Conservation (phyloP, 768 basidiomycete genomes). For the Rhodotorula sphaerocarpa region DNA sequence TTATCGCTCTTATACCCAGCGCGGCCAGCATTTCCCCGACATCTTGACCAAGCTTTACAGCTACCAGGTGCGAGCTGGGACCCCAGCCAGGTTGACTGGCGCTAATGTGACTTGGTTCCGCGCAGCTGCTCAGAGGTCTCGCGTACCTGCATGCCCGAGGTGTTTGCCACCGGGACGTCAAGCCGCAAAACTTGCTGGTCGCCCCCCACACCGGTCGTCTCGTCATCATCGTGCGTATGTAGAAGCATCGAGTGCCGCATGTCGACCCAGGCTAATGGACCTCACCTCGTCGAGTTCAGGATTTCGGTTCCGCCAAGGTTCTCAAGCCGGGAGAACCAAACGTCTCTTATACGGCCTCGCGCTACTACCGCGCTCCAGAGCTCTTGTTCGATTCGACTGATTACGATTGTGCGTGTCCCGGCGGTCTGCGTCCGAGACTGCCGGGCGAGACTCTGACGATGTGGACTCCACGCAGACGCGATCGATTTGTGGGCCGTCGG, state of each 20-base stretch:
- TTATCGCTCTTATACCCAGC: slow-evolving; percentile 92
- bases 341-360: slow-evolving; percentile 97
- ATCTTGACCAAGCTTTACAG: slow-evolving; percentile 98
- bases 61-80: slow-evolving; percentile 83
- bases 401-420: slow-evolving; percentile 93
- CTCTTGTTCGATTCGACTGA: slow-evolving; percentile 98
- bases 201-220: slow-evolving; percentile 92
- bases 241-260: too few species aligned
- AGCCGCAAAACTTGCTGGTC: slow-evolving; percentile 94
- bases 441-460: too few species aligned
- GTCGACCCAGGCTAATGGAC: too few species aligned
- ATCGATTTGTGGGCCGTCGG: slow-evolving; percentile 98
- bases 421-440: not conserved
- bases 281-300: too few species aligned
- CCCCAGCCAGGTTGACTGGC: too few species aligned
- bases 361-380: slow-evolving; percentile 90
- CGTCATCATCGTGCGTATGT: slow-evolving; percentile 49
- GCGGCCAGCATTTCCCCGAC: slow-evolving; percentile 98
- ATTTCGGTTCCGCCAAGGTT: slow-evolving; percentile 98
- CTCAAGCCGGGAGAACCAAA: slow-evolving; percentile 94
- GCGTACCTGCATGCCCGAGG: slow-evolving; percentile 98
- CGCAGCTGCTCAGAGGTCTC: slow-evolving; percentile 43
- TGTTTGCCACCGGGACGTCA: slow-evolving; percentile 92
- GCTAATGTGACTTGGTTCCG: too few species aligned
- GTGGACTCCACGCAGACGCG: not conserved